These are phyloP conservation scores for Boletellus emodensis DNA, from an alignment of 768 basidiomycete genomes.

Conservation along the genomic window DNA sequence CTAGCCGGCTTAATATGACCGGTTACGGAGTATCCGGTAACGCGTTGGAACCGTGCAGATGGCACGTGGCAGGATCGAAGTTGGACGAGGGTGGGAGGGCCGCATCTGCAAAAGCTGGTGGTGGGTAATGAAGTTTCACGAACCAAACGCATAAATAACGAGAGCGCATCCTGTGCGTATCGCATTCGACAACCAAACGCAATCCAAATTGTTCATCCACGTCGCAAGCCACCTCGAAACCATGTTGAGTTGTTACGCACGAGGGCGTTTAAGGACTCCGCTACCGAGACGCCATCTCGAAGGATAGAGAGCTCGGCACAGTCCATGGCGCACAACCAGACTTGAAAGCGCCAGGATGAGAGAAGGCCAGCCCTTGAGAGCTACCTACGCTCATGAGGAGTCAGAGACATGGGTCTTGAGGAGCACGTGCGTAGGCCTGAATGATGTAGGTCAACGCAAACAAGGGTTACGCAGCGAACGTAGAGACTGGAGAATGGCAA, in stretches of 20 bases:
- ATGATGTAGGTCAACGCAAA: conserved; percentile 22
- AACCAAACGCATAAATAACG: conserved; percentile 7
- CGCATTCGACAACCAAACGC: conserved; percentile 23
- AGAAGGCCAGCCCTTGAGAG: conserved; percentile 15
- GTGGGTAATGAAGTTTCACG: conserved; percentile 12
- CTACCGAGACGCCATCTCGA: conserved; percentile 23
- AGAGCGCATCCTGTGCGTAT: conserved; percentile 36
- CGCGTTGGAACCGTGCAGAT: conserved; percentile 36
- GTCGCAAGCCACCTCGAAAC: conserved; percentile 38
- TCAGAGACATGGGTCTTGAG: conserved; percentile 40
- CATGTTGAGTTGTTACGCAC: conserved; percentile 52
- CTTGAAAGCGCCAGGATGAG: conserved; percentile 53
- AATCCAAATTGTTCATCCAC: conserved; percentile 20
- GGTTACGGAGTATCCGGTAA: conserved; percentile 18
- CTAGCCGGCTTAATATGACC: conserved; percentile 7
- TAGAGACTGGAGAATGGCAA: conserved; percentile 23
- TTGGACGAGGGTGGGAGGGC: conserved; percentile 21
- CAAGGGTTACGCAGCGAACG: conserved; percentile 3
- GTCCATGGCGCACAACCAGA: conserved; percentile 52
- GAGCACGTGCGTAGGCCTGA: conserved; percentile 41
- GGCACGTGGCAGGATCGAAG: conserved; percentile 27
- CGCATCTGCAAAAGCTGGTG: conserved; percentile 16
- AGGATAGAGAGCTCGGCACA: conserved; percentile 24
- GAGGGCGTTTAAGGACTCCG: conserved; percentile 49
- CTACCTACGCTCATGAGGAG: conserved; percentile 31